Base-by-base conservation (phyloP, 495 filamentous ascomycete genomes). In the Astrothelium macrocarpum region DNA sequence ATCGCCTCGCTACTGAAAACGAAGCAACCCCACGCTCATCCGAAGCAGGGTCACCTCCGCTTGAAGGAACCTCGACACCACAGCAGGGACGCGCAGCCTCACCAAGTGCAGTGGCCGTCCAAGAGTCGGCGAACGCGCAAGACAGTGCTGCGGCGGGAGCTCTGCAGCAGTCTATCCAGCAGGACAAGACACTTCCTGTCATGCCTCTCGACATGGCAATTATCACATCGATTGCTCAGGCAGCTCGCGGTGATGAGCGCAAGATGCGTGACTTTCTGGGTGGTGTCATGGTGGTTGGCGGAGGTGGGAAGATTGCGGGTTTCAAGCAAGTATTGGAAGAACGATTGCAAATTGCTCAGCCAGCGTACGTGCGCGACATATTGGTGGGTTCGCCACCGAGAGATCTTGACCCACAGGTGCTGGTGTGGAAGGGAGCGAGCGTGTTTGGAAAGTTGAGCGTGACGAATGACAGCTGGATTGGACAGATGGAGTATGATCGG, bases 371-470 rank as follows among this genome's bases (percentile, higher is more conserved):
- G 7, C 92, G 93, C 65, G 86, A 91, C 65, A 91, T 98, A 65
- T 80, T 97, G 68, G 90, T 97, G 59, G 90, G 89, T 36, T 82
- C 84, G 18, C 92, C 90, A 39, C 95, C 94, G 1, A 76, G 94
- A 65, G 94, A 98, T 69, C 83, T 98, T 71, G 94, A 97, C 72
- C 89, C 90, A 26, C 90, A 96, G 72, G 91, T 96, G 5, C 89
- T 97, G 32, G 87, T 88, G 7, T 98, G 94, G 94, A 98, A 98
- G 80, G 94, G 94, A 1, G 95, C 89, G 2, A 96, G 91, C 70
- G 90, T 98, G 31, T 98, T 97, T 79, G 91, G 90, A n/a, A 93
- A 95, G 77, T 77, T 98, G 71, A 82, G 75, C 64, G 77, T 79
- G 32, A 90, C 88, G 11, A 96, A 97, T 75, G 95, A 98, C 76